Evolutionary conservation across 1,284 basidiomycete species (phyloP), one percentile per base, ranked within the genome.

Genomic region (Ceratobasidium sp.): DNA sequence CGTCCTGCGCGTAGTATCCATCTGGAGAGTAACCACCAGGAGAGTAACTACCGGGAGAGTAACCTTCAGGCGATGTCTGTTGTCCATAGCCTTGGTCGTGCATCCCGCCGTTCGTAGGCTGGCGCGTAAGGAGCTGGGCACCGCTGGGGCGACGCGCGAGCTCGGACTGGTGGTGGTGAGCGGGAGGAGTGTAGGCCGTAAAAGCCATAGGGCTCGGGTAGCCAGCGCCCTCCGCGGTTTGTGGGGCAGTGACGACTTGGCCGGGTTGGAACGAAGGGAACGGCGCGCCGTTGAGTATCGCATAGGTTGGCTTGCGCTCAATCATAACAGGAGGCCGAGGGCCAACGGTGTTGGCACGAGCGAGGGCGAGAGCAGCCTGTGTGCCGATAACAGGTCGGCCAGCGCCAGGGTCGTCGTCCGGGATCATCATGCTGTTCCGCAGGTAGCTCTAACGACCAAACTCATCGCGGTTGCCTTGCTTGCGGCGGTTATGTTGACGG

Each of bases 291-390:
- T 49, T 47, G 47, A 14, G n/a, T 23, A 55, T 63, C 21, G 23
- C 5, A 23, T 57, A 58, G 4, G 44, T 66, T 18, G 47, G 41
- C 21, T 73, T 67, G 47, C 73, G 74, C 44, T 75, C 74, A 52
- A 73, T 67, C 73, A 73, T 73, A 32, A 46, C 63, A 14, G 75
- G 75, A 9, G 75, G 75, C 6, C 75, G 75, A 57, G 75, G 75
- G 43, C 52, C 63, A n/a, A 41, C 61, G 8, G 35, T 73, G 67
- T 73, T 73, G 26, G 52, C 47, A 6, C 67, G 64, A 18, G 67
- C 74, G 32, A 73, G 59, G 21, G 73, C 67, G 23, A 73, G 58
- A 13, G 75, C 72, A 35, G 57, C 73, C 32, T 61, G 57, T 13
- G 72, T 63, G 47, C 74, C 74, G 18, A 67, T 69, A 28, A 73